Evolutionary conservation across 148 eudicot species (phyloP).

Genomic region (Nepenthes gracilis): DNA sequence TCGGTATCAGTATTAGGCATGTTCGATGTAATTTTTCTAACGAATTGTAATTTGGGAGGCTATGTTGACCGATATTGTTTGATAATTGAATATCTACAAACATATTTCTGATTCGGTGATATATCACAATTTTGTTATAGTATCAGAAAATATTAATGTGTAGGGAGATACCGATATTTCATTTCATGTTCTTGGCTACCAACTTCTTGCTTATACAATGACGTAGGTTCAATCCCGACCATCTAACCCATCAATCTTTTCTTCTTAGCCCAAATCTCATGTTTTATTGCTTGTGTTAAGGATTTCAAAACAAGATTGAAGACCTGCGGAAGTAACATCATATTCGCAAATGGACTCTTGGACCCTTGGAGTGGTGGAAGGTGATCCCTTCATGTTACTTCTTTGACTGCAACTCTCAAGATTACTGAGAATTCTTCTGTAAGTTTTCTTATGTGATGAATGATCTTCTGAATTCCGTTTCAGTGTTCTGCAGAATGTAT

Average conservation of each 20-base stretch:
- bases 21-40: too few relatives aligned
- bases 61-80: too few relatives aligned
- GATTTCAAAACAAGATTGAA: slow-evolving; percentile 42
- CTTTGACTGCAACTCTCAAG: background rate
- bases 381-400: slow-evolving; percentile 15
- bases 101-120: too few relatives aligned
- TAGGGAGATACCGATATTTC: too few relatives aligned
- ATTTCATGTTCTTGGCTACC: too few relatives aligned
- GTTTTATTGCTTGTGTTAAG: slow-evolving; percentile 21
- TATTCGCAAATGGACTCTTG: slow-evolving; percentile 70
- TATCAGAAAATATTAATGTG: too few relatives aligned
- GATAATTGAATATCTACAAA: too few relatives aligned
- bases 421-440: background rate
- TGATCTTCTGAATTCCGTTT: slow-evolving; percentile 11
- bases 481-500: slow-evolving; percentile 79
- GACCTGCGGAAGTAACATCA: slow-evolving; percentile 67
- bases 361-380: slow-evolving; percentile 99
- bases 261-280: background rate
- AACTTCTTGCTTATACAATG: too few relatives aligned
- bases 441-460: slow-evolving; percentile 3
- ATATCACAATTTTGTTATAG: too few relatives aligned
- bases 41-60: too few relatives aligned
- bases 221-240: too few relatives aligned
- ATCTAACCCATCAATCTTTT: background rate
- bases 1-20: too few relatives aligned